Evolutionary conservation across 2,329 filamentous ascomycete genomes (phyloP).

Genomic region (Cladosporium sp.): DNA sequence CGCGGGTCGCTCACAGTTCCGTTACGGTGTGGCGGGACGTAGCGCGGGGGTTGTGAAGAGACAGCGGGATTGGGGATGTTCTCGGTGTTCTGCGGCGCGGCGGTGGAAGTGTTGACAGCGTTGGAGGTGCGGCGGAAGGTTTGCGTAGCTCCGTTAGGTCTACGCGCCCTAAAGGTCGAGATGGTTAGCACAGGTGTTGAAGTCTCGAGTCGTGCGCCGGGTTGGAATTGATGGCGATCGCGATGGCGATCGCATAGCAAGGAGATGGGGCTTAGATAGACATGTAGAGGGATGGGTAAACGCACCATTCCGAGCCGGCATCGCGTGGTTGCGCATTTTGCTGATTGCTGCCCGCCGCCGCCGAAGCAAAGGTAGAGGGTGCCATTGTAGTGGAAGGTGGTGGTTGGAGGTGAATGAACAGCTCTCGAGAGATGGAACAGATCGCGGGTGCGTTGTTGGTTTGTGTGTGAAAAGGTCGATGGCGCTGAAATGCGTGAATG

Average conservation of each 20-base stretch:
- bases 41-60: conserved; percentile 41
- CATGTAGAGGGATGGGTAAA: conserved; percentile 21
- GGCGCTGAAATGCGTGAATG: conserved; percentile 7
- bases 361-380: conserved; percentile 51
- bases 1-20: conserved; percentile 58
- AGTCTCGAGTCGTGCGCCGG: neutral
- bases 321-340: conserved; percentile 44
- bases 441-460: neutral
- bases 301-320: conserved; percentile 49
- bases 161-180: conserved; percentile 55
- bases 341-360: conserved; percentile 47
- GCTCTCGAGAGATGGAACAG: neutral
- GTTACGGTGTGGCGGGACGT: conserved; percentile 65
- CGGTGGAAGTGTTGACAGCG: conserved; percentile 52
- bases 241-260: neutral
- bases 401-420: conserved; percentile 1
- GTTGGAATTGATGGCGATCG: neutral
- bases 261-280: neutral
- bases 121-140: conserved; percentile 66
- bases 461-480: neutral
- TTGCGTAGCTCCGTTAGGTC: conserved; percentile 66
- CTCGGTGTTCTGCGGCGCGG: conserved; percentile 28
- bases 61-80: conserved; percentile 24
- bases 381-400: conserved; percentile 19
- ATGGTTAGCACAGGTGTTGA: conserved; percentile 12